phyloP scores from a whole-genome alignment of 371 early-diverging fungal species.

The Lichtheimia hyalospora region DNA sequence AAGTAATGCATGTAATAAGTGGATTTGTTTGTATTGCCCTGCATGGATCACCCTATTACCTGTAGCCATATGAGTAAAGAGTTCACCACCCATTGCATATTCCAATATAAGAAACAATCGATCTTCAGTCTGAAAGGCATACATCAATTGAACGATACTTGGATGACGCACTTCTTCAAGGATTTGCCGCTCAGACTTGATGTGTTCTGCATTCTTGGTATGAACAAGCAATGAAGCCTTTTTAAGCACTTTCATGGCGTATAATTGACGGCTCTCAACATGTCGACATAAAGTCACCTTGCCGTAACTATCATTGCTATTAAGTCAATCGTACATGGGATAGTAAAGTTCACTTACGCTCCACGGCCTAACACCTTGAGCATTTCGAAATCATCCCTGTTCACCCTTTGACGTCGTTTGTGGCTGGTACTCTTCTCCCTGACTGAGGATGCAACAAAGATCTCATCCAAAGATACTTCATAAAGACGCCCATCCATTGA shows the following conservation, averaged over 20 bases:
- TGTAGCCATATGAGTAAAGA: constrained; percentile 90
- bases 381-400: constrained; percentile 88
- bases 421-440: constrained; percentile 8
- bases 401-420: constrained; percentile 44
- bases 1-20: too few relatives aligned
- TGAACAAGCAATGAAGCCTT: constrained; percentile 85
- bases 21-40: too few relatives aligned
- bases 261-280: constrained; percentile 41
- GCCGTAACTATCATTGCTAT: constrained; percentile 28
- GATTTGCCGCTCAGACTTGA: constrained; percentile 75
- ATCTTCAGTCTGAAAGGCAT: constrained; percentile 89
- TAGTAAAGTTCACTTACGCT: constrained; percentile 52
- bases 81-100: constrained; percentile 98
- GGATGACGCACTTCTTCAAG: constrained; percentile 82
- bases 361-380: constrained; percentile 95
- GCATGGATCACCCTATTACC: constrained; percentile 24
- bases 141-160: constrained; percentile 94
- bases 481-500: constrained; percentile 33
- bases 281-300: constrained; percentile 45
- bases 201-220: constrained; percentile 71
- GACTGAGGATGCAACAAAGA: constrained; percentile 40
- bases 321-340: not conserved
- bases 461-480: constrained; percentile 35
- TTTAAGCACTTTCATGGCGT: constrained; percentile 93
- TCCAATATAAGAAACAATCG: constrained; percentile 94